Conservation (phyloP, 345 rosid genomes). For the Capsella bursapastoris region DNA sequence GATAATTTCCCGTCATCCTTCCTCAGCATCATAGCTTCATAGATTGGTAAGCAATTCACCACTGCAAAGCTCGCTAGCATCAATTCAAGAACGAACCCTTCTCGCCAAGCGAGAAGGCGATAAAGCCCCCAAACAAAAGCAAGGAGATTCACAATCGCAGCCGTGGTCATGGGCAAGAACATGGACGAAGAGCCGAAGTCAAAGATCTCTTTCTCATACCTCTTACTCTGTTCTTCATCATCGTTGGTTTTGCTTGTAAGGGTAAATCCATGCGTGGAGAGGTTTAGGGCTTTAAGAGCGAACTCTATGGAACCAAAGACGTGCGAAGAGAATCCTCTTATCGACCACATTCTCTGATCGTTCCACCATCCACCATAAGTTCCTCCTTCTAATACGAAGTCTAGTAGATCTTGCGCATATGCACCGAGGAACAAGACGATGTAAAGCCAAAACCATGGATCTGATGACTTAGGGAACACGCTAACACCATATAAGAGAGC, state of each 20-base stretch:
- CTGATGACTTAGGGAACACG: constrained; percentile 63
- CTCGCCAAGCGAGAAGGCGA: constrained; percentile 27
- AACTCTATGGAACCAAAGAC: constrained; percentile 54
- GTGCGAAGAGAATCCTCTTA: constrained; percentile 55
- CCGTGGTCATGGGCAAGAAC: constrained; percentile 53
- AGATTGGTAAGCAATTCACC: constrained; percentile 60
- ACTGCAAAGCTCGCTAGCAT: constrained; percentile 50
- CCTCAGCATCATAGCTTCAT: constrained; percentile 61
- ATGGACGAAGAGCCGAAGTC: constrained; percentile 71
- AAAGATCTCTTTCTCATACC: constrained; percentile 59
- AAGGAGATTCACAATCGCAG: constrained; percentile 54
- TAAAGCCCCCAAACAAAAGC: constrained; percentile 49
- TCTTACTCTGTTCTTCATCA: constrained; percentile 60
- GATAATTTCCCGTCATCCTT: constrained; percentile 62
- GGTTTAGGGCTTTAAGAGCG: constrained; percentile 50
- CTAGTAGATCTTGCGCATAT: constrained; percentile 55
- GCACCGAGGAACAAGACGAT: constrained; percentile 66
- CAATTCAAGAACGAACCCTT: constrained; percentile 49
- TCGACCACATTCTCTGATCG: constrained; percentile 64
- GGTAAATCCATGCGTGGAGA: constrained; percentile 55
- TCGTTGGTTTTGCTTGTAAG: constrained; percentile 63
- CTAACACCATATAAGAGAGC: constrained; percentile 53
- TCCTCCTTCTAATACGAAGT: constrained; percentile 49
- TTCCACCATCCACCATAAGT: constrained; percentile 66
- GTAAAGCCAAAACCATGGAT: constrained; percentile 67